phyloP scores from a whole-genome alignment of 2,329 filamentous ascomycete genomes.

The Venturia aucupariae region DNA sequence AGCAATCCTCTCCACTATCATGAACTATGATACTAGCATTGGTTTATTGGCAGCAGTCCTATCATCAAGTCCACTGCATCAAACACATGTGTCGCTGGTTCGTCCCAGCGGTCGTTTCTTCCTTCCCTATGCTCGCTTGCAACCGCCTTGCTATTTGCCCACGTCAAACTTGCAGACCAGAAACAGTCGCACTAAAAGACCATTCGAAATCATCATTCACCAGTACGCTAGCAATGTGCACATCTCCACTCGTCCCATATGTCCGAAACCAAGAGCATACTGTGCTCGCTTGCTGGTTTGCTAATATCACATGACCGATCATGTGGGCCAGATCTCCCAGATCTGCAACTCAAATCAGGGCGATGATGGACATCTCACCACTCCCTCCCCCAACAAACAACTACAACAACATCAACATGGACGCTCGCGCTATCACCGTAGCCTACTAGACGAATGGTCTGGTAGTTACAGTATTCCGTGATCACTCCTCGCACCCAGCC shows the following conservation, averaged over 20 bases:
- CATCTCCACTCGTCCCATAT: not conserved
- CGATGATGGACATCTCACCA: not conserved
- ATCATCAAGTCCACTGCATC: not conserved
- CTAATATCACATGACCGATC: not conserved
- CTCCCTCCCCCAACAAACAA: not conserved
- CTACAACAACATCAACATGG: not conserved
- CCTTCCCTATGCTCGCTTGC: too few relatives aligned
- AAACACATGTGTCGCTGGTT: not conserved
- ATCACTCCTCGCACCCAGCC: conserved; percentile 34
- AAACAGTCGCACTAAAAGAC: not conserved
- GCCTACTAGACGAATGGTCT: conserved; percentile 3
- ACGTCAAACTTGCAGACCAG: not conserved
- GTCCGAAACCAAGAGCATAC: not conserved
- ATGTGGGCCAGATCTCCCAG: not conserved
- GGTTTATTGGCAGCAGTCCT: not conserved
- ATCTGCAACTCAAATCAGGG: not conserved
- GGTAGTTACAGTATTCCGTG: conserved; percentile 18
- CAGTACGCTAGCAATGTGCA: not conserved
- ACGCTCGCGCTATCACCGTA: not conserved
- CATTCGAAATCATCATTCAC: not conserved
- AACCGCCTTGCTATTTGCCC: too few relatives aligned
- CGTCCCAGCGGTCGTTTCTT: too few relatives aligned
- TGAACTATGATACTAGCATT: not conserved
- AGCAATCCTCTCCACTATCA: not conserved
- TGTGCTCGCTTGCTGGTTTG: too few relatives aligned